Evolutionary conservation across 2,329 filamentous ascomycete species (phyloP).

Genomic region (Sporothrix inflata): DNA sequence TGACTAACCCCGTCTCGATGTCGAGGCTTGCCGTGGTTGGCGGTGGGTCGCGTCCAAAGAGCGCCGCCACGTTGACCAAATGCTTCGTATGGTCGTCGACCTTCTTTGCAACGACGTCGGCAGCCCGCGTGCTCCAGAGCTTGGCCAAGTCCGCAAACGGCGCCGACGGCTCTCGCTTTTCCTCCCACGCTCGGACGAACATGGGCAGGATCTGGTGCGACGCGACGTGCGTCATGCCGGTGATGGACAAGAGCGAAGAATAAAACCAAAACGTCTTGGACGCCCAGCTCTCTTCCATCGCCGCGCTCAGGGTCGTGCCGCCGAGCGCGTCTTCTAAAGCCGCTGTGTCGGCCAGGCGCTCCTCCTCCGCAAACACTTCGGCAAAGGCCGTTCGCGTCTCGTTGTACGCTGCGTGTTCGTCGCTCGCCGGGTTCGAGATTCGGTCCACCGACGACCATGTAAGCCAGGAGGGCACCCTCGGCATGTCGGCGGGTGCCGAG

Average conservation of each 20-base stretch:
- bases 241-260: constrained; percentile 16
- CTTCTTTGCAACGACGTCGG: not conserved
- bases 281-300: constrained; percentile 18
- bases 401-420: not conserved
- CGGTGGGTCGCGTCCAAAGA: constrained; percentile 4
- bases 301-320: constrained; percentile 5
- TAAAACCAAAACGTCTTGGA: constrained; percentile 20
- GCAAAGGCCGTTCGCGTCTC: not conserved
- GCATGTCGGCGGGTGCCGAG: constrained; percentile 39
- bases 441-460: constrained; percentile 31
- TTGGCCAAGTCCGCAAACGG: not conserved
- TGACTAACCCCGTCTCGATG: not conserved
- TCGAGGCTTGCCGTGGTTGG: not conserved
- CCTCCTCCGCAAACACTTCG: constrained; percentile 11
- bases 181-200: not conserved
- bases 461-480: constrained; percentile 40
- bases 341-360: constrained; percentile 9
- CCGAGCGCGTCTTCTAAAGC: not conserved
- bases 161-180: not conserved
- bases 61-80: constrained; percentile 5
- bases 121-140: not conserved
- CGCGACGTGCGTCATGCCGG: constrained; percentile 15
- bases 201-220: constrained; percentile 17
- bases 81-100: constrained; percentile 2
- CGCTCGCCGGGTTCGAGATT: not conserved